Conservation (phyloP, 2,329 filamentous ascomycete genomes). For the Colletotrichum euphorbiae region DNA sequence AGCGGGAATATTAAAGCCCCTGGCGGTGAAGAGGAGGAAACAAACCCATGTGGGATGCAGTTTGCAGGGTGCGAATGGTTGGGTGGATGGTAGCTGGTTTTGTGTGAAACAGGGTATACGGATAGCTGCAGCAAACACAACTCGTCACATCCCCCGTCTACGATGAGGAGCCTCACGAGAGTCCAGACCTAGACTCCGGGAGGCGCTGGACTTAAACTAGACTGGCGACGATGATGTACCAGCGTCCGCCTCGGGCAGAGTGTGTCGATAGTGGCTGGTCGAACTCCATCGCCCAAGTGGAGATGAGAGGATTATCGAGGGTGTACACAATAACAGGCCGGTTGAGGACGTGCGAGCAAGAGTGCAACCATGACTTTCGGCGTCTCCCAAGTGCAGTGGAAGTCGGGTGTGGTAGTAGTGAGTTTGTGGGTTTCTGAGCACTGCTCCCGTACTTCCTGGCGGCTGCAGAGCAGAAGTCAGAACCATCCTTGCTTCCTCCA, state of each 20-base stretch:
- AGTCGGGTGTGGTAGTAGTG: constrained; percentile 25
- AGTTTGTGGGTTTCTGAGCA: constrained; percentile 12
- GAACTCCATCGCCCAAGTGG: constrained; percentile 26
- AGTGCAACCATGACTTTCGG: constrained; percentile 19
- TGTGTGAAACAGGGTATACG: constrained; percentile 39
- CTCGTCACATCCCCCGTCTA: constrained; percentile 10
- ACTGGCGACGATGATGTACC: constrained; percentile 7
- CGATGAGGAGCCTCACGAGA: constrained; percentile 7
- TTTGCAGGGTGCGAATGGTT: not conserved
- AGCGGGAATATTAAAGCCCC: constrained; percentile 3
- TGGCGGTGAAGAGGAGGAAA: constrained; percentile 31
- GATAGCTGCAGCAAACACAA: constrained; percentile 39
- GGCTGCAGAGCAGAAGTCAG: constrained; percentile 22
- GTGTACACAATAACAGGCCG: constrained; percentile 9
- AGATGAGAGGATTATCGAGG: constrained; percentile 28
- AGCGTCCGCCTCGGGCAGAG: constrained; percentile 31
- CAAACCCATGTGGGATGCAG: not conserved
- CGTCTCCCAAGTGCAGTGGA: not conserved
- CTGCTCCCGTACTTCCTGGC: constrained; percentile 23
- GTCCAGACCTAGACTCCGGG: constrained; percentile 15
- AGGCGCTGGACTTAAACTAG: constrained; percentile 31
- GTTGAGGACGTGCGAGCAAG: constrained; percentile 31
- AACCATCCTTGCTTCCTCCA: constrained; percentile 16
- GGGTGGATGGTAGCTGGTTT: constrained; percentile 32
- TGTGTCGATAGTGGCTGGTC: constrained; percentile 34